Evolutionary conservation across 192 early-diverging fungal species (phyloP).

Genomic region (Paraglomus brasilianum): DNA sequence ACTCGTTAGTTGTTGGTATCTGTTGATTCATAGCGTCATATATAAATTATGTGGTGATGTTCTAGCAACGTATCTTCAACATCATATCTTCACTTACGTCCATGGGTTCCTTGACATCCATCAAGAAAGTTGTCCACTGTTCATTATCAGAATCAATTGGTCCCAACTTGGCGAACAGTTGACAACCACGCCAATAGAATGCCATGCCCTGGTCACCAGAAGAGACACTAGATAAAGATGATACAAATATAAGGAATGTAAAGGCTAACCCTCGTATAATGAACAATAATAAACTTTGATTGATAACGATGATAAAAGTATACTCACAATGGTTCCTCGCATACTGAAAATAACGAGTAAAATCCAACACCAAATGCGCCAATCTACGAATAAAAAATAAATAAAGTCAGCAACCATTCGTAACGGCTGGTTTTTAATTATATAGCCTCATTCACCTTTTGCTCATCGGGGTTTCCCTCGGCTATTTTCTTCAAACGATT

Average conservation of each 20-base stretch:
- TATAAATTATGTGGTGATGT: neutral
- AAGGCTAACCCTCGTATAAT: too few species aligned
- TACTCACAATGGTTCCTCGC: conserved; percentile 81
- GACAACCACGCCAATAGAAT: conserved; percentile 88
- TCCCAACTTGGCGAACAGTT: conserved; percentile 78
- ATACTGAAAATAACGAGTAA: conserved; percentile 86
- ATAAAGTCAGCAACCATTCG: too few species aligned
- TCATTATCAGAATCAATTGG: conserved; percentile 48
- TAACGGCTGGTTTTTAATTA: neutral
- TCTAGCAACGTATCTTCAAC: too few species aligned
- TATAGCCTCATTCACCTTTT: conserved; percentile 33
- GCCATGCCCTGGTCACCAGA: conserved; percentile 78
- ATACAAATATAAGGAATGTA: neutral
- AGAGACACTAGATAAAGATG: conserved; percentile 47
- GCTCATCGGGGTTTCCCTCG: conserved; percentile 87
- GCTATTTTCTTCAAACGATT: conserved; percentile 79
- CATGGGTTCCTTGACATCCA: conserved; percentile 74
- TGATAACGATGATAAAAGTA: neutral
- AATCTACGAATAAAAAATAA: conserved; percentile 52
- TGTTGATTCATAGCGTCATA: neutral
- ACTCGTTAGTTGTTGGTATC: conserved; percentile 55
- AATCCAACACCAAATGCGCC: conserved; percentile 83
- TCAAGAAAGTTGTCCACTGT: conserved; percentile 71
- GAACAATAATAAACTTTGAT: neutral
- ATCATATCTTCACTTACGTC: conserved; percentile 40